Evolutionary conservation across 495 filamentous ascomycete genomes (phyloP), one percentile per base, ranked within the genome.

Genomic region (Hyaloscypha variabilis): DNA sequence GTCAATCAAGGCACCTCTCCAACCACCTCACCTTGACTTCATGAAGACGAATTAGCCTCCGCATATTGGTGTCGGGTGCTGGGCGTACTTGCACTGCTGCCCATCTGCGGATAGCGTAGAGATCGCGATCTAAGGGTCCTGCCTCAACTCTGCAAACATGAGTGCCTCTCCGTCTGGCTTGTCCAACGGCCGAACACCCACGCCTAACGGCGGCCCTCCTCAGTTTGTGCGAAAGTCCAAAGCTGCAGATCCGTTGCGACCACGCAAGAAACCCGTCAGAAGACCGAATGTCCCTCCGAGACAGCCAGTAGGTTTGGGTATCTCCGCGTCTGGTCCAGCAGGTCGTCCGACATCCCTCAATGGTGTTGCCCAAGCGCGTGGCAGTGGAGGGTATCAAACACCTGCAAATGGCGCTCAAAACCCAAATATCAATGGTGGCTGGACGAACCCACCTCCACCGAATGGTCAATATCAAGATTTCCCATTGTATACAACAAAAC

Each of bases 401-500:
- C 62, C 57, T 26, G 17, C 69, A 2, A 67, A 71, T 52, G 24
- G 66, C 68, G 36, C 71, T 59, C 63, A 76, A 77, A 70, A 75
- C 60, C 67, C 76, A 69, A 75, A 83, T 76, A 67, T 74, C 2
- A 70, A 75, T 17, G 86, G 85, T 59, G 89, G 88, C 21, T 92
- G 90, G 78, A 87, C 84, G 34, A 79, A 83, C 3, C 79, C 83
- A 39, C 73, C 83, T 6, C 79, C 83, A 31, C 72, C 83, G 3
- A 77, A 87, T 13, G 83, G 79, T 1, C 67, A 69, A 8, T 87
- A 82, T 65, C 68, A 77, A 8, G 91, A 94, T 36, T 91, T 86
- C 69, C 90, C 91, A 8, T 75, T 99, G 21, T 83, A 90, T 25
- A 90, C 90, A 8, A 94, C 94, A 10, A 96, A 95, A 74, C 84